Evolutionary conservation across 306 rosid genomes (phyloP).

Genomic region (Rubus idaeus): DNA sequence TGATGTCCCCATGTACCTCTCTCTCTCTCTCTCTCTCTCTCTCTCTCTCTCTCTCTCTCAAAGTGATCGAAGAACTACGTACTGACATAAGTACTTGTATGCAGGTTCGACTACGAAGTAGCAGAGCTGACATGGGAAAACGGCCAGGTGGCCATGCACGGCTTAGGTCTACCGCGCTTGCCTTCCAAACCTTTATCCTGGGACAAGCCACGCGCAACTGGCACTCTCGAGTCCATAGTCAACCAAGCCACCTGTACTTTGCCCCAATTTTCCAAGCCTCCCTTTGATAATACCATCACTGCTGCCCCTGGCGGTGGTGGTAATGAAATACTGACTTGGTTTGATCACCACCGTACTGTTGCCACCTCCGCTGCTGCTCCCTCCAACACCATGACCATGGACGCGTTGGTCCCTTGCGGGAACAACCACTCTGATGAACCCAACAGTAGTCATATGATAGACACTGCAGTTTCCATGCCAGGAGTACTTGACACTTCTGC

Average conservation of each 20-base stretch:
- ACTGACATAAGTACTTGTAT: neutral
- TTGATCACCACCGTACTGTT: conserved; percentile 26
- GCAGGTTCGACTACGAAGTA: conserved; percentile 75
- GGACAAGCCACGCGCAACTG: conserved; percentile 80
- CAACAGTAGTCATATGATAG: conserved; percentile 17
- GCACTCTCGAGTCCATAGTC: conserved; percentile 86
- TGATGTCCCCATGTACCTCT: conserved; percentile 48
- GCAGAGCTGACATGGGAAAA: conserved; percentile 95
- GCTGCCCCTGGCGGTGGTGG: neutral
- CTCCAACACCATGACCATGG: conserved; percentile 46
- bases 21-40: conserved; percentile 12
- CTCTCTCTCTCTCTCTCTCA: conserved; percentile 22
- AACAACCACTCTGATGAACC: conserved; percentile 30
- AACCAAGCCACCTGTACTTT: conserved; percentile 59
- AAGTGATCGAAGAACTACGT: too few relatives aligned
- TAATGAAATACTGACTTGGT: conserved; percentile 47
- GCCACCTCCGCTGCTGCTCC: neutral
- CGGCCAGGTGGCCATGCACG: conserved; percentile 83
- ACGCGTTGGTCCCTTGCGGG: conserved; percentile 77
- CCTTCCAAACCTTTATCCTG: conserved; percentile 39
- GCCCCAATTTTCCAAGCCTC: conserved; percentile 25
- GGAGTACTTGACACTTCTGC: neutral
- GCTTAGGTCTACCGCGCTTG: conserved; percentile 60
- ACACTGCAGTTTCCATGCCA: conserved; percentile 9
- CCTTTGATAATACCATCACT: neutral